Base-by-base conservation (phyloP, 1,284 basidiomycete genomes). In the Cystobasidium sp. region DNA sequence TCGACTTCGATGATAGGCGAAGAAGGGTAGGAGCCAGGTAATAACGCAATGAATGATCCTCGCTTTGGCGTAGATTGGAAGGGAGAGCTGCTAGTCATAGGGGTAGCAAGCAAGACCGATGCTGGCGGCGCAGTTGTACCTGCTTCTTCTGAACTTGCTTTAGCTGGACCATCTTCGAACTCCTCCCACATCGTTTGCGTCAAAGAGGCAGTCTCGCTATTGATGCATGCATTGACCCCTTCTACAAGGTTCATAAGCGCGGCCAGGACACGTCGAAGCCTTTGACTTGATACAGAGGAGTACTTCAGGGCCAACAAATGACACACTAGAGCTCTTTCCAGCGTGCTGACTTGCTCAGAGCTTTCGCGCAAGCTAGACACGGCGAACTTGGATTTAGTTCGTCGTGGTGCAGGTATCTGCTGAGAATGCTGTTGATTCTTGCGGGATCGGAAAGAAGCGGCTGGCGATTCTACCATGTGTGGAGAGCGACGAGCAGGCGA, bases 1-100 rank as follows among this genome's bases (percentile, higher is more conserved):
- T 52, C 69, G 4, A 71, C 69, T 37, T 71, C 69, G 41, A 71
- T 71, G 9, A 64, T 43, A 52, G 69, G 69, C 6, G 55, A 61
- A 7, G 59, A 55, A 14, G 69, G 69, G 58, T 71, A 71, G n/a
- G 55, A 61, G 31, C 69, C 69, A 6, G 69, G 69, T 61, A 71
- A 20, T 16, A n/a, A n/a, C 46, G 68, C 46, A 43, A 69, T 16
- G 55, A 59, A 59, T n/a, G 68, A 62, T 31, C 24, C 10, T n/a
- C 58, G 49, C 56, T 58, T 20, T 14, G 64, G 64, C 18, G 64
- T 66, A 12, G 64, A 52, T 18, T 66, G 64, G 22, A 53, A 53
- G 8, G 49, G 10, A 44, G 55, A 14, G 24, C 39, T 43, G 24
- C 49, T 47, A 16, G 64, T 66, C 64, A 66, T 66, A 4, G 64